Evolutionary conservation across 495 filamentous ascomycete species (phyloP), one percentile per base, ranked within the genome.

Genomic region (Xylaria nigripes): DNA sequence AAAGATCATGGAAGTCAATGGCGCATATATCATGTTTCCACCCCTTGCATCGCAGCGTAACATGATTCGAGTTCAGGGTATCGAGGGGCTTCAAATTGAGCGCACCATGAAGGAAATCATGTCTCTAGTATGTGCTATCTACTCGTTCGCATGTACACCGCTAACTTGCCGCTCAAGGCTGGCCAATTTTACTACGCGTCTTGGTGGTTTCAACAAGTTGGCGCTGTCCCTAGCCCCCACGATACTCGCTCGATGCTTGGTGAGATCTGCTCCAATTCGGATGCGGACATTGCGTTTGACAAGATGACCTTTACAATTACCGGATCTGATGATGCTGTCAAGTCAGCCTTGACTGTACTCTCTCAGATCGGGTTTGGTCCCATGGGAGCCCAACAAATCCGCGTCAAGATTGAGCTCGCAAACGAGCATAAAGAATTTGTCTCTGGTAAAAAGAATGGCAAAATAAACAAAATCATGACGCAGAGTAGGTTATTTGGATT

Each of bases 391-490:
- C 94, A 93, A 59, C 89, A 91, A 64, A 94, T 97, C 68, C 83
- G 90, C 13, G 90, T 97, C 63, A 96, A 95, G 79, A 95, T 98
- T 49, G 93, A 98, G 73, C 84, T 98, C 24, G 94, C 93, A 54
- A 97, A 97, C 65, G 93, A 98, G 73, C 93, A 98, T 71, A 98
- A 98, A 71, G 93, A 98, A 66, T 98, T 98, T 65, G 93, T 98
- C 42, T 94, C 90, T 57, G 93, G 93, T 44, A 99, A 99, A 75
- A 99, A 97, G 78, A 97, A 97, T 62, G 93, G 93, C 72, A 99
- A 99, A 76, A 97, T 99, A 69, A 99, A 99, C 78, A 99, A 99
- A 80, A 99, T 99, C 66, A 97, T 99, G 94, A 90, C 90, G 13
- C 90, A 96, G 68, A 93, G 89, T 84, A 76, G 57, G 79, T 6